Percentiles rank a stretch among this genome's conserved stretches.
These are phyloP conservation scores for Neolecta irregularis DNA, from an alignment of 1,139 yeast genomes.

Conservation along the genomic window DNA sequence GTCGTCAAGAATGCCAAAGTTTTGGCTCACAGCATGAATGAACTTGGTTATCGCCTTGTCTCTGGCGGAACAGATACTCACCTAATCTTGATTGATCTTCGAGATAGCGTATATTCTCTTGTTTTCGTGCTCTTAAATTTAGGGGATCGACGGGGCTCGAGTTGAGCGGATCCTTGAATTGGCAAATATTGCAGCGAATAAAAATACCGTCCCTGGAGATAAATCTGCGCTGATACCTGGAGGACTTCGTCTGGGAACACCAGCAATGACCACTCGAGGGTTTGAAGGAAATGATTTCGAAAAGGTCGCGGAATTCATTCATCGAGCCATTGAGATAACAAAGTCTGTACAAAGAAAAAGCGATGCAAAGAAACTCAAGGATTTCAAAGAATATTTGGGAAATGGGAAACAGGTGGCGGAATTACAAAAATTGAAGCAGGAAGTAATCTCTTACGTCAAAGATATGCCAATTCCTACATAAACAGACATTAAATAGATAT, in stretches of 20 bases:
- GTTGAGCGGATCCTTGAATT: conserved; percentile 89
- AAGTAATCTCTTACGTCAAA: conserved; percentile 3
- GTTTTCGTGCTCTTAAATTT: conserved; percentile 29
- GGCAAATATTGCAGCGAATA: conserved; percentile 89
- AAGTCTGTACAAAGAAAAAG: conserved; percentile 45
- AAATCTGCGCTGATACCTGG: conserved; percentile 95
- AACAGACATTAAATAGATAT: too few species aligned
- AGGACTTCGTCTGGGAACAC: conserved; percentile 96
- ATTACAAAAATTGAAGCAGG: conserved; percentile 3
- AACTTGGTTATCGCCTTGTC: conserved; percentile 65
- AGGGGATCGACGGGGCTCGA: conserved; percentile 94
- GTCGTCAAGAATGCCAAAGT: conserved; percentile 82
- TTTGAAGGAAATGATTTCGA: conserved; percentile 74
- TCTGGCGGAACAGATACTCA: conserved; percentile 95
- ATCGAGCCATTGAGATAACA: conserved; percentile 68
- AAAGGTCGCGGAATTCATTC: conserved; percentile 69
- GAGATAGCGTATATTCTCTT: conserved; percentile 18
- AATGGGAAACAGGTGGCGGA: conserved; percentile 5
- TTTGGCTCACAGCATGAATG: conserved; percentile 57
- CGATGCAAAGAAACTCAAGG: conserved; percentile 1
- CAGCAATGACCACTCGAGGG: conserved; percentile 98
- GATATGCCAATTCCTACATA: too few species aligned
- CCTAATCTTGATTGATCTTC: conserved; percentile 79
- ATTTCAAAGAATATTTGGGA: conserved; percentile 7
- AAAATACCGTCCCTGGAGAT: conserved; percentile 96